Base-by-base conservation (phyloP, 805 yeast genomes). In the Candida sonorensis region DNA sequence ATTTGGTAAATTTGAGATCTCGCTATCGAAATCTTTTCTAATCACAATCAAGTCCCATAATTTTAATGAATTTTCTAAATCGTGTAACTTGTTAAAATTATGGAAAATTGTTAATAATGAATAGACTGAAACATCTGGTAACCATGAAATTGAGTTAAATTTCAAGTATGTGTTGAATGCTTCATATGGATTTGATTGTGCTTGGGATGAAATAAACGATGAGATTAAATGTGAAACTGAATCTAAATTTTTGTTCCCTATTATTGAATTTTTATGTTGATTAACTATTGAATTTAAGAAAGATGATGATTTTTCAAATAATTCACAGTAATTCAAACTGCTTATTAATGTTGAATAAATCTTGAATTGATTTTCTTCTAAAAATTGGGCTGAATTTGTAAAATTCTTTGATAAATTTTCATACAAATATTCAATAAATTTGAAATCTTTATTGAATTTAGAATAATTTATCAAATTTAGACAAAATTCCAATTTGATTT, bases 211-310 rank as follows among this genome's bases (percentile, higher is more conserved):
- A 22, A 59, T 27, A 32, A 34, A 60, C 21, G 48, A 31, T 8
- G 61, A 50, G 11, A 59, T 29, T 20, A 57, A 31, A 3, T 28
- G 22, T 2, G 50, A 41, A 11, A 53, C 38, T 2, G 38, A 31
- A 1, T 30, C 12, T 20, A n/a, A n/a, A n/a, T n/a, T n/a, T n/a
- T n/a, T n/a, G n/a, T n/a, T n/a, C n/a, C n/a, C n/a, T n/a, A n/a
- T n/a, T n/a, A n/a, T n/a, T n/a, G n/a, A n/a, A n/a, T n/a, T n/a
- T n/a, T n/a, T n/a, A n/a, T n/a, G n/a, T n/a, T n/a, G n/a, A n/a
- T n/a, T n/a, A n/a, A 80, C 51, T 5, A 79, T 59, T 25, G 65
- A 59, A 47, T 80, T 82, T 44, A 81, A 56, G 35, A 79, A 66
- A 36, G 67, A 62, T 1, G 80, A 66, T 4, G 85, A 77, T 25